A percentile compares a stretch with the other conserved stretches of the same genome.
Conservation (phyloP, 2,329 filamentous ascomycete genomes). For the Xylogone sp. region DNA sequence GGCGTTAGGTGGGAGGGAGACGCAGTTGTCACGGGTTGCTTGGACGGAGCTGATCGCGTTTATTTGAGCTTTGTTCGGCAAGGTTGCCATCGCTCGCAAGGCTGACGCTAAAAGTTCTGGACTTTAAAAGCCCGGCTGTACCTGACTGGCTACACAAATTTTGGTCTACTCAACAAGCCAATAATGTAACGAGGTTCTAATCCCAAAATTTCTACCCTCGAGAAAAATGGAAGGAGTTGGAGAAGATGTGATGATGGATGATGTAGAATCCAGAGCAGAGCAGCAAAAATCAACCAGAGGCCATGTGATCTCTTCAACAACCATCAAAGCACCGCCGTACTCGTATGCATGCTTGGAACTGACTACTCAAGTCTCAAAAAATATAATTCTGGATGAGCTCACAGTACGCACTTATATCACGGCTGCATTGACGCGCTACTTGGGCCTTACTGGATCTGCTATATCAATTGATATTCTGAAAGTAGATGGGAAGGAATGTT, state of each 20-base stretch:
- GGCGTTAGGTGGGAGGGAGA: too few species aligned
- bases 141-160: not conserved
- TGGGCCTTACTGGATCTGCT: constrained; percentile 64
- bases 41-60: not conserved
- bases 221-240: not conserved
- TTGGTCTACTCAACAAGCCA: not conserved
- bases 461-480: constrained; percentile 70
- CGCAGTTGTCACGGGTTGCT: too few species aligned
- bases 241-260: not conserved
- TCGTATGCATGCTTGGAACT: constrained; percentile 56
- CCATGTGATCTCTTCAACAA: constrained; percentile 47
- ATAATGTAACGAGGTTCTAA: not conserved
- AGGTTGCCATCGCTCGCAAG: not conserved
- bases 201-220: not conserved
- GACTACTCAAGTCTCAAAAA: constrained; percentile 27
- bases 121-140: not conserved
- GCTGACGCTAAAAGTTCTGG: not conserved
- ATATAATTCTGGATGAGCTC: constrained; percentile 51
- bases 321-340: constrained; percentile 47
- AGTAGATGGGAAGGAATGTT: constrained; percentile 50
- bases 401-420: constrained; percentile 61
- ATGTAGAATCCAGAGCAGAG: not conserved
- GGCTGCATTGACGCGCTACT: constrained; percentile 61
- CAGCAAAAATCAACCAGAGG: constrained; percentile 12
- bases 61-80: not conserved